These are phyloP conservation scores for Corymbia maculata DNA, from an alignment of 345 rosid species.

Conservation along the genomic window DNA sequence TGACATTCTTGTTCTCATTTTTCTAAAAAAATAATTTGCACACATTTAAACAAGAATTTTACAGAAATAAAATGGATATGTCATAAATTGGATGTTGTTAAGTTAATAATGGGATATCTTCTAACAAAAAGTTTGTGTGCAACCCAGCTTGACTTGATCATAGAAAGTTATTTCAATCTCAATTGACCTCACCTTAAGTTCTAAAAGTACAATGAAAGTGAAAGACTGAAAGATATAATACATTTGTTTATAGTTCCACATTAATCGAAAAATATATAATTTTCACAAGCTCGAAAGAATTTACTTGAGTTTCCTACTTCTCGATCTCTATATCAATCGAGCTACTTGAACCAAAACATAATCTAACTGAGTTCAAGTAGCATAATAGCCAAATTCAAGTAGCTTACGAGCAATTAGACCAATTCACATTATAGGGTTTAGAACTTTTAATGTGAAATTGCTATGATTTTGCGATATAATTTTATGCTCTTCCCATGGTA, in stretches of 20 bases:
- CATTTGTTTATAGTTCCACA: neutral
- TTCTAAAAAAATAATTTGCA: neutral
- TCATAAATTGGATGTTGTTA: neutral
- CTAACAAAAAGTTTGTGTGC: neutral
- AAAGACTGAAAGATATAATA: neutral
- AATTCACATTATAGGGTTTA: neutral
- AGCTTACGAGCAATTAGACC: neutral
- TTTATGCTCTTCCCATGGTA: neutral
- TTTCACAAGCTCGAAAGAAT: neutral
- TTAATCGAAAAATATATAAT: neutral
- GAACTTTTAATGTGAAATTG: accelerated
- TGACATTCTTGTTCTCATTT: slow-evolving; percentile 4
- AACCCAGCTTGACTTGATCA: neutral
- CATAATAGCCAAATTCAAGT: neutral
- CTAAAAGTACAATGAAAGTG: neutral
- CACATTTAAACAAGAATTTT: neutral
- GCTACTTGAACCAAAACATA: neutral
- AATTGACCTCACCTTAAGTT: neutral
- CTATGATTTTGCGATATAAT: neutral
- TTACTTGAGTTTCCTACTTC: neutral
- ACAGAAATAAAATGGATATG: neutral
- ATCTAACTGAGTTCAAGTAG: neutral
- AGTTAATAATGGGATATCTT: neutral
- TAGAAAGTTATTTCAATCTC: neutral
- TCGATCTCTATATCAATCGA: neutral